Conservation (phyloP, 73 alveolate species). For the Paramecium sonneborni region DNA sequence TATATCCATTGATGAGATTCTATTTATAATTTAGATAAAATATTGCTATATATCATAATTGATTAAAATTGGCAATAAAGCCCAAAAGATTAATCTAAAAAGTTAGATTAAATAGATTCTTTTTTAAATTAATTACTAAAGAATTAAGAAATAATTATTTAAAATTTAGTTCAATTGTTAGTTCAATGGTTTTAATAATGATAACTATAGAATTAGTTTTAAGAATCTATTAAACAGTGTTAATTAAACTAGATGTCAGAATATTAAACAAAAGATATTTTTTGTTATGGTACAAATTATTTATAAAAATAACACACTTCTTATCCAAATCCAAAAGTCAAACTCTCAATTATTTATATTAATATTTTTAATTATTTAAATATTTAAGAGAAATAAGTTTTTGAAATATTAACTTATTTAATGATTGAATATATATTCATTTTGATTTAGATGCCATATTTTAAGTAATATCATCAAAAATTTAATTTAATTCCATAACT, state of each 20-base stretch:
- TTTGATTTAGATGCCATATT: neutral
- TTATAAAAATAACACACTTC: no score
- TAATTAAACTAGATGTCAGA: neutral
- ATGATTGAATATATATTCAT: neutral
- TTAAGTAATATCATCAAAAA: neutral
- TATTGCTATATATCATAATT: neutral
- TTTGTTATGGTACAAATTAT: no score
- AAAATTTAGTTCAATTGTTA: no score
- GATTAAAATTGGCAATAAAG: conserved; percentile 8
- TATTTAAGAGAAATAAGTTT: neutral
- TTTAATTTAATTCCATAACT: neutral
- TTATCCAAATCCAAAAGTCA: no score
- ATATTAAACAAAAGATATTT: neutral
- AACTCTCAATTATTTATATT: no score
- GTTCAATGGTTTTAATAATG: neutral
- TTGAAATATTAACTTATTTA: neutral
- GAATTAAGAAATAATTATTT: no score
- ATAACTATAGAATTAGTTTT: neutral
- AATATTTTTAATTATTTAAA: no score
- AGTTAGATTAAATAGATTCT: neutral
- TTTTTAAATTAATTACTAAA: no score
- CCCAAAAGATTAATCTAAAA: neutral
- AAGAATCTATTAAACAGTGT: neutral
- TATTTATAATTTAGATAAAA: neutral
- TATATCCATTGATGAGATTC: neutral